These are phyloP conservation scores for Schizonepeta tenuifolia DNA, from an alignment of 257 asterid genomes.

Conservation along the genomic window DNA sequence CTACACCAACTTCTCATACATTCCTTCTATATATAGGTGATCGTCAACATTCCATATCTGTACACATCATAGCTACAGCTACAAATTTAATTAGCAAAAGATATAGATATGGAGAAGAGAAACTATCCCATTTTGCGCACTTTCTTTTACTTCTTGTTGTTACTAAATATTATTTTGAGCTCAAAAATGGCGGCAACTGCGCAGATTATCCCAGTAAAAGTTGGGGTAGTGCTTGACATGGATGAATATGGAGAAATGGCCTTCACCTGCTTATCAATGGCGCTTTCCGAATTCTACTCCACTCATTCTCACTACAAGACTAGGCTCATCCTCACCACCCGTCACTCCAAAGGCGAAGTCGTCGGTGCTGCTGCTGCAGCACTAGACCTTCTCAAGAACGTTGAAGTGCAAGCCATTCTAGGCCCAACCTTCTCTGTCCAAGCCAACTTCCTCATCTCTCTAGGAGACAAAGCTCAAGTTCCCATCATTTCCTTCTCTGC, in stretches of 20 bases:
- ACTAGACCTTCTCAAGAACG: constrained; percentile 48
- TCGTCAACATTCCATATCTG: neutral
- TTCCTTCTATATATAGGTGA: too few relatives aligned
- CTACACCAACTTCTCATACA: neutral
- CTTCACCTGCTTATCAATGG: constrained; percentile 55
- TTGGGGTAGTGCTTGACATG: constrained; percentile 56
- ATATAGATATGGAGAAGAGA: constrained; percentile 21
- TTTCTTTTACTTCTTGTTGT: constrained; percentile 6
- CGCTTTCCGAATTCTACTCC: constrained; percentile 57
- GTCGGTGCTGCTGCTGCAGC: constrained; percentile 62
- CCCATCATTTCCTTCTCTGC: constrained; percentile 52
- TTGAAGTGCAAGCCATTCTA: constrained; percentile 48
- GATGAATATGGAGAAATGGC: constrained; percentile 41
- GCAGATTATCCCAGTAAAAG: constrained; percentile 37
- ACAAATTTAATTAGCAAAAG: neutral
- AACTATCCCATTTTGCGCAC: neutral
- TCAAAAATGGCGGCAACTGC: constrained; percentile 27
- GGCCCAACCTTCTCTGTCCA: constrained; percentile 50
- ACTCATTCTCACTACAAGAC: constrained; percentile 42
- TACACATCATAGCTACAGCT: neutral
- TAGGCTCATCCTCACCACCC: constrained; percentile 39
- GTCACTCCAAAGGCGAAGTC: constrained; percentile 42
- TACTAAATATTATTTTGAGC: neutral
- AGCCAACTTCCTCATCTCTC: constrained; percentile 48
- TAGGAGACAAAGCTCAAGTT: constrained; percentile 51